Percentiles rank a stretch among this genome's conserved stretches.
Evolutionary conservation across 352 stramenopile genomes (phyloP).

Genomic region (Phytophthora pistaciae): DNA sequence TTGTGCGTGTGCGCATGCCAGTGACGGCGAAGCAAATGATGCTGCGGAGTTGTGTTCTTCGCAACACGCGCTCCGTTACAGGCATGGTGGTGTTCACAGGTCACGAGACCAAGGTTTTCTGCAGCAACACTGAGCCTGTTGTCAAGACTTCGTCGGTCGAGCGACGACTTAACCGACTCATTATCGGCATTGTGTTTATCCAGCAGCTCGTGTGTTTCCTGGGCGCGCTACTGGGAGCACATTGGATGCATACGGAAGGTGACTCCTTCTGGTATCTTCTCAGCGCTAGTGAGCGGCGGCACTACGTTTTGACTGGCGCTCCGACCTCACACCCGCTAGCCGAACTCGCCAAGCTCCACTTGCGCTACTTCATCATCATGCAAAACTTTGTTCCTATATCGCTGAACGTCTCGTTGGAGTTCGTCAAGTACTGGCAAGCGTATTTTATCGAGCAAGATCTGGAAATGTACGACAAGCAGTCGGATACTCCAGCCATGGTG

Average conservation of each 20-base stretch:
- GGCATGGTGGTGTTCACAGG: slow-evolving; percentile 92
- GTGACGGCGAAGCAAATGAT: slow-evolving; percentile 92
- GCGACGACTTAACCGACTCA: slow-evolving; percentile 73
- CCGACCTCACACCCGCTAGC: slow-evolving; percentile 50
- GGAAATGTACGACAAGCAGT: slow-evolving; percentile 92
- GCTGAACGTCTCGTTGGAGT: slow-evolving; percentile 98
- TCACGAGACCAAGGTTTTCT: slow-evolving; percentile 88
- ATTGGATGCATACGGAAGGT: slow-evolving; percentile 76
- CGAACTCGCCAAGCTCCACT: slow-evolving; percentile 83
- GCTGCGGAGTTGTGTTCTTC: slow-evolving; percentile 88
- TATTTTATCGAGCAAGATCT: slow-evolving; percentile 95
- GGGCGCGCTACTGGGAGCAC: slow-evolving; percentile 66
- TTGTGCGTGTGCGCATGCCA: slow-evolving; percentile 52
- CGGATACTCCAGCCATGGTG: slow-evolving; percentile 88
- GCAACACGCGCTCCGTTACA: slow-evolving; percentile 86
- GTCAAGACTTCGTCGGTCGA: slow-evolving; percentile 87
- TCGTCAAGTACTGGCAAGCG: slow-evolving; percentile 96
- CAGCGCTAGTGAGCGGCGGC: slow-evolving; percentile 21
- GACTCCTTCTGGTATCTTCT: slow-evolving; percentile 78
- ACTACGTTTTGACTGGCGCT: slow-evolving; percentile 17
- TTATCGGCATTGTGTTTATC: slow-evolving; percentile 77
- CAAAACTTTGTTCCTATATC: slow-evolving; percentile 98
- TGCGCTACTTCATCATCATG: slow-evolving; percentile 97
- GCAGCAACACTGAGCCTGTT: slow-evolving; percentile 78
- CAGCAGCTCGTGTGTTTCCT: slow-evolving; percentile 80